Base-by-base conservation (phyloP, 371 early-diverging fungal species). In the Mortierella sp. region DNA sequence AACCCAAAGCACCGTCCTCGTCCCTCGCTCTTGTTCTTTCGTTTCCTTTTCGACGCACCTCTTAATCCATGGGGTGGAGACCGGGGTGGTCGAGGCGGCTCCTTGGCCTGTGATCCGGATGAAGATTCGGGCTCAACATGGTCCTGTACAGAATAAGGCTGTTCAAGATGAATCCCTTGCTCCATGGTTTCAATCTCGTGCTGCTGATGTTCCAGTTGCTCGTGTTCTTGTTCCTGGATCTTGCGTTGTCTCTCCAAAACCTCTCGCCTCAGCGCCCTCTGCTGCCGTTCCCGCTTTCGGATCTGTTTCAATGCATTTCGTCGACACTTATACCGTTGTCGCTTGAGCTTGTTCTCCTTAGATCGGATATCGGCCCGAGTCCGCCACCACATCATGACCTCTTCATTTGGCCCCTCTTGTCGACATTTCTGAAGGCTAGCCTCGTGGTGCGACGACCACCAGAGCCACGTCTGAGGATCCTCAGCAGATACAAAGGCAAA, bases 311-410 rank as follows among this genome's bases (percentile, higher is more conserved):
- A 25, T 47, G 21, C 21, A 19, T 48, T 23, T n/a, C 25, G 44
- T 28, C 60, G 43, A 45, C 16, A 18, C 45, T 60, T 64, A 6
- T 43, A 23, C 51, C 26, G n/a, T 21, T 45, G 60, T 26, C 62
- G 65, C 28, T 53, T 44, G 0, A 11, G 59, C 29, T 59, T 69
- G 29, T 21, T 62, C 51, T 66, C 70, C 44, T 25, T 61, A 19
- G 66, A 52, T 16, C 46, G 44, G 45, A 30, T 58, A 21, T 75
- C 75, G 15, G 44, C 4, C 25, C 70, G 60, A 0, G 61, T 66
- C 2, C 75, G 70, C 70, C 75, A 75, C 75, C 75, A 75, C 75
- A 75, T 75, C 47, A 62, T 25, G 23, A 75, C 66, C 45, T 70
- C 70, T 6, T 70, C 75, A 18, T 61, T 45, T 0, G 66, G 66